These are phyloP conservation scores for Claviceps fusiformis DNA, from an alignment of 2,329 filamentous ascomycete genomes.

Conservation along the genomic window DNA sequence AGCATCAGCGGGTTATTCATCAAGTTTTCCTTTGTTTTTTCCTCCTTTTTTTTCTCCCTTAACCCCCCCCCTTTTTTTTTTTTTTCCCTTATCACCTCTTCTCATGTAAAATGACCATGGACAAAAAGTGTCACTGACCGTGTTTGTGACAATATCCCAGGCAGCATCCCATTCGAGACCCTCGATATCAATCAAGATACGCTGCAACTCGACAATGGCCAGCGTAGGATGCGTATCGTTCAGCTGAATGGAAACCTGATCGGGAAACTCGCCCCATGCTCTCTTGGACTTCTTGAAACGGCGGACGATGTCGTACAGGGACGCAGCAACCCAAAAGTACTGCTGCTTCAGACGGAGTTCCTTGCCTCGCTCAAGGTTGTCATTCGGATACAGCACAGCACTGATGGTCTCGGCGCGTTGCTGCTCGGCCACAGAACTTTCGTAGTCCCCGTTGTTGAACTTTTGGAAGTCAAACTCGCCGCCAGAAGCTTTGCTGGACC, in stretches of 20 bases:
- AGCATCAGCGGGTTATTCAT: neutral
- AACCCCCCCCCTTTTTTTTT: no score
- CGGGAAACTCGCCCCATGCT: conserved; percentile 80
- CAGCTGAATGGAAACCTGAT: conserved; percentile 91
- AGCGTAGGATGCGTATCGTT: conserved; percentile 97
- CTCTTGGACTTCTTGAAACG: conserved; percentile 96
- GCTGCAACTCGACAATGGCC: conserved; percentile 88
- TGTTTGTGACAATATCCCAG: conserved; percentile 66
- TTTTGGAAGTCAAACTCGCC: conserved; percentile 99
- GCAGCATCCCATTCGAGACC: conserved; percentile 87
- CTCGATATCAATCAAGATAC: conserved; percentile 80
- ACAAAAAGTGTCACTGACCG: conserved; percentile 27
- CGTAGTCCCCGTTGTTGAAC: conserved; percentile 97
- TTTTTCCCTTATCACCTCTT: no score
- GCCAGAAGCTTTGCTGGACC: conserved; percentile 94
- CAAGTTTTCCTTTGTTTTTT: neutral
- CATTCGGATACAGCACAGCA: conserved; percentile 91
- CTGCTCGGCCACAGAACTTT: conserved; percentile 94
- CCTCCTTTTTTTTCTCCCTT: neutral
- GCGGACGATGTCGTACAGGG: conserved; percentile 87
- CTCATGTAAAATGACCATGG: neutral
- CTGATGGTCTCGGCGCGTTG: conserved; percentile 98
- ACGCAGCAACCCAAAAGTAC: conserved; percentile 99
- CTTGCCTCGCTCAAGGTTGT: conserved; percentile 92
- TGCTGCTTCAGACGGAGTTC: conserved; percentile 97